A percentile compares a stretch with the other conserved stretches of the same genome.
These are phyloP conservation scores for Colletotrichum sp. DNA, from an alignment of 2,329 filamentous ascomycete genomes.

Conservation along the genomic window DNA sequence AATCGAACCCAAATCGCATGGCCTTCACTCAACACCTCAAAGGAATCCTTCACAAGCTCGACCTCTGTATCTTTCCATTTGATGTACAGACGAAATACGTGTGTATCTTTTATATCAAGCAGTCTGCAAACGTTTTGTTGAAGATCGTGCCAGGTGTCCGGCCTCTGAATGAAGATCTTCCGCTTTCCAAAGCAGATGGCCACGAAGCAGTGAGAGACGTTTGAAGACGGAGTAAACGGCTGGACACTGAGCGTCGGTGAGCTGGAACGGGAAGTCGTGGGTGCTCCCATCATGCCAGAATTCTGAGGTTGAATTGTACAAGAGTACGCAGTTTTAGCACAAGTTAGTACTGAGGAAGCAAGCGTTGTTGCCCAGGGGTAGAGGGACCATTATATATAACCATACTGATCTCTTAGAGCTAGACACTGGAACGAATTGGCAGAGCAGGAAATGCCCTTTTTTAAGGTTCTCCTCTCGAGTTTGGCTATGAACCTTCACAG, in stretches of 20 bases:
- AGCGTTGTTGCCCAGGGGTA: accelerated
- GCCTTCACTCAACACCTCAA: too few relatives aligned
- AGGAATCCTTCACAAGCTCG: too few relatives aligned
- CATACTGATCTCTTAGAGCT: background rate
- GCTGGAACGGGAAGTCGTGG: background rate
- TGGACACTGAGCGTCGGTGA: background rate
- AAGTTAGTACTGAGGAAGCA: accelerated
- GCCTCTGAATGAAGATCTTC: too few relatives aligned
- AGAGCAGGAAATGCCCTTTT: accelerated
- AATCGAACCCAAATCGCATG: too few relatives aligned
- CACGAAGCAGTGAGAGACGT: too few relatives aligned
- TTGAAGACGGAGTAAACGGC: too few relatives aligned
- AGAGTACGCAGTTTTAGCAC: accelerated
- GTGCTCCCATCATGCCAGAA: background rate
- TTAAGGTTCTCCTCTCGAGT: background rate
- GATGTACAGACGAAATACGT: too few relatives aligned
- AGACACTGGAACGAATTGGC: background rate
- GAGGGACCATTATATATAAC: background rate
- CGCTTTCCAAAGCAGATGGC: too few relatives aligned
- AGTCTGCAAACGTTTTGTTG: too few relatives aligned
- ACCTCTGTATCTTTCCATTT: too few relatives aligned
- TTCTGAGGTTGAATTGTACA: background rate
- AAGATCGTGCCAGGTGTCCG: too few relatives aligned
- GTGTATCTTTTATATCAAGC: too few relatives aligned
- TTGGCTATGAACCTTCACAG: background rate